These are phyloP conservation scores for Coemansia reversa DNA, from an alignment of 192 early-diverging fungal species.

Conservation along the genomic window DNA sequence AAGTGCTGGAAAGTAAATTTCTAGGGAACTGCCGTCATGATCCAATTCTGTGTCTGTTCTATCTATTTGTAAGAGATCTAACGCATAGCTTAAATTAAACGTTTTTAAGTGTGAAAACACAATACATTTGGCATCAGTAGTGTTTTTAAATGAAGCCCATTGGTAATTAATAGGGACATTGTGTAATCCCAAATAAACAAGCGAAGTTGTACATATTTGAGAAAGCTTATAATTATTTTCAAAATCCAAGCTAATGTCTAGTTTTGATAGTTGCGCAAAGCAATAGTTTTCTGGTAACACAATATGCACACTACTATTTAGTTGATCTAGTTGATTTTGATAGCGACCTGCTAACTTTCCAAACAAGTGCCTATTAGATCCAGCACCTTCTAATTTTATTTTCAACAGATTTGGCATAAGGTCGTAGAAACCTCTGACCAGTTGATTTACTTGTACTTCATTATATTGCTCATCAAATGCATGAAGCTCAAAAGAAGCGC, in stretches of 20 bases:
- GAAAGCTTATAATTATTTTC: not conserved
- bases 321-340: not conserved
- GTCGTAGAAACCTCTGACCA: not conserved
- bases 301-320: not conserved
- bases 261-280: not conserved
- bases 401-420: not conserved
- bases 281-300: not conserved
- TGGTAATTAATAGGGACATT: not conserved
- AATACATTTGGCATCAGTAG: not conserved
- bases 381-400: not conserved
- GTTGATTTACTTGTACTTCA: not conserved
- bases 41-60: not conserved
- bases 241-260: conserved; percentile 1
- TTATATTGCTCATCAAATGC: not conserved
- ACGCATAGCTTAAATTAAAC: not conserved
- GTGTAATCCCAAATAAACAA: not conserved
- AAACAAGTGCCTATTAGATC: not conserved
- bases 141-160: not conserved
- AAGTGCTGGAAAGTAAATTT: conserved; percentile 9
- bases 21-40: not conserved
- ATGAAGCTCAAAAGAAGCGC: not conserved
- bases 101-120: not conserved
- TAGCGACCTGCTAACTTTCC: conserved; percentile 1
- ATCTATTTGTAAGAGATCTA: not conserved
- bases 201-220: not conserved